Conservation (phyloP, 202 grass and related monocot species). For the Cymbopogon flexuosus region DNA sequence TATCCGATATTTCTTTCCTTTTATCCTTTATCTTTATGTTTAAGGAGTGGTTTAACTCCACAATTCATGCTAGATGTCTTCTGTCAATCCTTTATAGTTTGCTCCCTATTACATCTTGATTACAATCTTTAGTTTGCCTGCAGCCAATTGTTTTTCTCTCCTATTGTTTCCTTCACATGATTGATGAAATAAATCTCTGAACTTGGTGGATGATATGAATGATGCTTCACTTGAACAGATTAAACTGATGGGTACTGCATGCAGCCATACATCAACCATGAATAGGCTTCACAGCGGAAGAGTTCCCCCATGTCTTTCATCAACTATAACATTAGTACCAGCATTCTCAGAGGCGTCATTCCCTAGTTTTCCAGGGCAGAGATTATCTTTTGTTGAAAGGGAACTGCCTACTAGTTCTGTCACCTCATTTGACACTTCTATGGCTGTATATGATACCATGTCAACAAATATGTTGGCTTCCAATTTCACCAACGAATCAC, state of each 20-base stretch:
- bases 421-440: conserved; percentile 16
- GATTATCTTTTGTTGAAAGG: conserved; percentile 19
- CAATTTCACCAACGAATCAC: conserved; percentile 18
- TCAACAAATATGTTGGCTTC: conserved; percentile 12
- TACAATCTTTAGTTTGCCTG: conserved; percentile 11
- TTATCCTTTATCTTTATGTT: background rate
- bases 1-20: background rate
- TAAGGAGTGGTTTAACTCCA: background rate
- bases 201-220: background rate
- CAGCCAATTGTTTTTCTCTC: background rate
- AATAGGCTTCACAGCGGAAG: conserved; percentile 23
- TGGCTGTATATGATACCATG: background rate
- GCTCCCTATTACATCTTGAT: background rate
- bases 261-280: conserved; percentile 32
- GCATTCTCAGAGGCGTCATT: conserved; percentile 14
- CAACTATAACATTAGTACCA: conserved; percentile 15
- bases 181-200: conserved; percentile 5
- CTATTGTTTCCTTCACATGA: background rate
- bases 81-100: background rate
- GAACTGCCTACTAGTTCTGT: conserved; percentile 10
- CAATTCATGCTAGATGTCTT: conserved; percentile 10
- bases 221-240: conserved; percentile 15
- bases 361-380: conserved; percentile 23
- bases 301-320: conserved; percentile 27
- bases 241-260: conserved; percentile 11